Conservation (phyloP, 306 rosid genomes). For the Echinosophora koreensis region DNA sequence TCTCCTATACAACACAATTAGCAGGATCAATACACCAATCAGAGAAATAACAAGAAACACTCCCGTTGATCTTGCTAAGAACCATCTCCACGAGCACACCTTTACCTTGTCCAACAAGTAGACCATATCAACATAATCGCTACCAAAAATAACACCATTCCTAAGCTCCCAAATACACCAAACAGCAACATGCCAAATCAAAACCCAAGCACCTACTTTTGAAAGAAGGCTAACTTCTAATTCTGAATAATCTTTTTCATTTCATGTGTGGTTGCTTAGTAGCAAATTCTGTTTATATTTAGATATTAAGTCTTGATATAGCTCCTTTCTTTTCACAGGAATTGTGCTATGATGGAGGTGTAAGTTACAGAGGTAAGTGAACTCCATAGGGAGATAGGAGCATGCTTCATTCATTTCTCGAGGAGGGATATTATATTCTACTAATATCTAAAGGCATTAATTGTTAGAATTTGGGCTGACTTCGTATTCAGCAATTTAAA, state of each 20-base stretch:
- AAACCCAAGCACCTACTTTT: too few relatives aligned
- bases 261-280: conserved; percentile 1
- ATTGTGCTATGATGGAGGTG: conserved; percentile 58
- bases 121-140: too few relatives aligned
- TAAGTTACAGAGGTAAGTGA: conserved; percentile 53
- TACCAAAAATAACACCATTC: too few relatives aligned
- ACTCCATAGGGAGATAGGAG: conserved; percentile 28
- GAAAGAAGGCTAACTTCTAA: background rate
- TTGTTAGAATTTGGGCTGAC: conserved; percentile 47
- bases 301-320: background rate
- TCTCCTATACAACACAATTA: too few relatives aligned
- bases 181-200: too few relatives aligned
- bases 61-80: too few relatives aligned
- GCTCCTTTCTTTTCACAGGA: conserved; percentile 54
- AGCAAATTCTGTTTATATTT: conserved; percentile 2
- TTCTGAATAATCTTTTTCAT: background rate
- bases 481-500: conserved; percentile 31
- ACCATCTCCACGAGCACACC: too few relatives aligned
- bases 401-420: conserved; percentile 24
- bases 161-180: too few relatives aligned
- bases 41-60: too few relatives aligned
- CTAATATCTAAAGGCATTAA: conserved; percentile 40
- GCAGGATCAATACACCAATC: too few relatives aligned
- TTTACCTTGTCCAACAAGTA: too few relatives aligned
- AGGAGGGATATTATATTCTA: conserved; percentile 38